Conservation (phyloP, 2,329 filamentous ascomycete species). For the Arthrobotrys musiformis region DNA sequence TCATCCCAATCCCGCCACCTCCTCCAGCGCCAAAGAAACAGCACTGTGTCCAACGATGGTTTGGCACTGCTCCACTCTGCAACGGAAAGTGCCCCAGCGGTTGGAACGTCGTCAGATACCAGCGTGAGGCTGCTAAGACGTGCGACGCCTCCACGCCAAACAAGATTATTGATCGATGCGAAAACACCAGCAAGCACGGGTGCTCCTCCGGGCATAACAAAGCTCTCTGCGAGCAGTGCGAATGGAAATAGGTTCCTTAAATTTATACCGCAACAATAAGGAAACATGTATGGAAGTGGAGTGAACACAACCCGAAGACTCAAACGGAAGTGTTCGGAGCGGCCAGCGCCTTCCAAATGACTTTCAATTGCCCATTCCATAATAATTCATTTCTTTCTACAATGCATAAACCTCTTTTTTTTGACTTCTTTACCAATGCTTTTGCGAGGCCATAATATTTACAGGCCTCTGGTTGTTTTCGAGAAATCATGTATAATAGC, state of each 20-base stretch:
- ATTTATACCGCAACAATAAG: constrained; percentile 3
- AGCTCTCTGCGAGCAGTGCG: constrained; percentile 33
- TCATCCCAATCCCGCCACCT: constrained; percentile 30
- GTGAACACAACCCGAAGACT: neutral
- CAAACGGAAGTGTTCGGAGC: neutral
- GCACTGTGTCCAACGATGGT: constrained; percentile 32
- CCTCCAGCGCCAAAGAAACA: constrained; percentile 21
- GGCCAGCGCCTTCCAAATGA: neutral
- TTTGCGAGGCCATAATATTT: neutral
- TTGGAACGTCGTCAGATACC: constrained; percentile 38
- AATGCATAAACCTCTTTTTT: neutral
- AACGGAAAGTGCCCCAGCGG: constrained; percentile 33
- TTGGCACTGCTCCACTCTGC: constrained; percentile 37
- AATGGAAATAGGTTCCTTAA: constrained; percentile 17
- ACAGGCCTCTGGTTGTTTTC: neutral
- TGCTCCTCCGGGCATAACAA: constrained; percentile 34
- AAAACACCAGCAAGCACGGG: constrained; percentile 29
- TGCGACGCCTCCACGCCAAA: constrained; percentile 24
- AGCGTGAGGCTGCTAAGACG: constrained; percentile 8
- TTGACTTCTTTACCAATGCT: neutral
- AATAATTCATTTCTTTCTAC: constrained; percentile 3
- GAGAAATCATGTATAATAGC: constrained; percentile 11
- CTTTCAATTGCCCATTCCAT: neutral
- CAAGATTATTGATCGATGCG: constrained; percentile 43
- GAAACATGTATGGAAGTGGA: constrained; percentile 2